phyloP scores from a whole-genome alignment of 2,329 filamentous ascomycete species.

The Scytalidium sp. region DNA sequence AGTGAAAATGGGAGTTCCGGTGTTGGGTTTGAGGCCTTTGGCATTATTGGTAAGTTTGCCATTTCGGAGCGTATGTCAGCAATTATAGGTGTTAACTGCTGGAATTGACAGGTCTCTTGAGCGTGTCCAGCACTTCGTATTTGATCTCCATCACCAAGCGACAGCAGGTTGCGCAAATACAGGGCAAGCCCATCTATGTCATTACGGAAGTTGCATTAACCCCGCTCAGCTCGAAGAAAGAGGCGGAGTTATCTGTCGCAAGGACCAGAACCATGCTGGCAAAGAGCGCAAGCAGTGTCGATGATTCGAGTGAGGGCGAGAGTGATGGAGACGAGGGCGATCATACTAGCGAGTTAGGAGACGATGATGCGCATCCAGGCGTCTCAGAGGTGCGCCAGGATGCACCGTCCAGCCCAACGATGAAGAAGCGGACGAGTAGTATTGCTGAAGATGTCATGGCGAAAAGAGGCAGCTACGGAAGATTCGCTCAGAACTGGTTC shows the following conservation, averaged over 20 bases:
- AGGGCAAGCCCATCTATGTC: conserved; percentile 78
- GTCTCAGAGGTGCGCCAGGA: background rate
- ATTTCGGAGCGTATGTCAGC: too few relatives aligned
- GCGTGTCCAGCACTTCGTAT: conserved; percentile 76
- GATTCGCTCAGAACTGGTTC: conserved; percentile 91
- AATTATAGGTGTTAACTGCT: background rate
- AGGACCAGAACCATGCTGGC: conserved; percentile 50
- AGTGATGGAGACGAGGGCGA: conserved; percentile 47
- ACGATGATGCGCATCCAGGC: conserved; percentile 17
- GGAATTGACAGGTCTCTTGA: conserved; percentile 66
- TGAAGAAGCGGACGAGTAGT: conserved; percentile 45
- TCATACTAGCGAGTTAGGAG: conserved; percentile 39
- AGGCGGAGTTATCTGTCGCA: conserved; percentile 70
- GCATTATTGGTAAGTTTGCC: conserved; percentile 26
- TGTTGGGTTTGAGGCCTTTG: conserved; percentile 31
- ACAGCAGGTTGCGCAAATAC: conserved; percentile 84
- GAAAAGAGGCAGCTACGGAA: conserved; percentile 77
- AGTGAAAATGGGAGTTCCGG: conserved; percentile 9
- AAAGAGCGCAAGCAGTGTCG: conserved; percentile 31
- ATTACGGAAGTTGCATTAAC: conserved; percentile 90
- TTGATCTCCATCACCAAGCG: conserved; percentile 83
- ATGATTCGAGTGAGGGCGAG: conserved; percentile 32
- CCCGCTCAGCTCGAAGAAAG: conserved; percentile 71
- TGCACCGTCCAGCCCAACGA: background rate
- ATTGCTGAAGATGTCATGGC: conserved; percentile 88